Conservation (phyloP, 441 rosid genomes). For the Bocquillonia castaneifolia region DNA sequence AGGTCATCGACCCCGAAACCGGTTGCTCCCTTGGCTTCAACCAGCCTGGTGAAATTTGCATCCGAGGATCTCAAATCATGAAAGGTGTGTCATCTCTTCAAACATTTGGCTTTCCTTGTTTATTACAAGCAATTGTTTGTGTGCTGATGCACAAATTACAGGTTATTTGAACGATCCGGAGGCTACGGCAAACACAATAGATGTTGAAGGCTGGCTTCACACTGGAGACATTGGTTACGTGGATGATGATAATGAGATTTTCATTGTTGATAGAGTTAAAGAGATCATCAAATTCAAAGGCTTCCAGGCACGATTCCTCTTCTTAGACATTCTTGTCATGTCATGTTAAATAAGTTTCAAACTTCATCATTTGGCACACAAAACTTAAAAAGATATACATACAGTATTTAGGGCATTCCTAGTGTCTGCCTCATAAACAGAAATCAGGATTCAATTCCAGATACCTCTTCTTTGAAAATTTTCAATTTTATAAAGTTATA, state of each 20-base stretch:
- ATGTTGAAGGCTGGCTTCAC: slow-evolving; percentile 83
- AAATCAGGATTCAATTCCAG: background rate
- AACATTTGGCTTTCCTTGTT: background rate
- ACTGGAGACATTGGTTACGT: slow-evolving; percentile 91
- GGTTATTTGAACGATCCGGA: slow-evolving; percentile 67
- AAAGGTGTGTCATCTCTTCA: slow-evolving; percentile 40
- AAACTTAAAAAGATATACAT: too few relatives aligned
- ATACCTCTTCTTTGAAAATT: background rate
- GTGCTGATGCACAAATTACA: background rate
- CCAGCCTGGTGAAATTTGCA: slow-evolving; percentile 88
- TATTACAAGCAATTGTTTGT: too few relatives aligned
- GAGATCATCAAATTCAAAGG: slow-evolving; percentile 95
- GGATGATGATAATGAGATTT: slow-evolving; percentile 76
- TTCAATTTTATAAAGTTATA: too few relatives aligned
- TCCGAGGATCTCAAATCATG: slow-evolving; percentile 85
- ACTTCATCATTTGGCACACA: too few relatives aligned
- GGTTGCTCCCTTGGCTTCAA: slow-evolving; percentile 56
- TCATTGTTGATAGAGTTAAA: slow-evolving; percentile 80
- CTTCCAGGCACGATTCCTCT: slow-evolving; percentile 47
- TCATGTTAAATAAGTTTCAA: too few relatives aligned
- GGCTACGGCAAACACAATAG: slow-evolving; percentile 70
- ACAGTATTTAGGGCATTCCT: too few relatives aligned
- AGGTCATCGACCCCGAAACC: slow-evolving; percentile 73
- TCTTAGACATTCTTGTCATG: too few relatives aligned
- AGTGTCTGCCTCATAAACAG: too few relatives aligned